Conservation (phyloP, 2,329 filamentous ascomycete genomes). For the Seiridium unicorne region DNA sequence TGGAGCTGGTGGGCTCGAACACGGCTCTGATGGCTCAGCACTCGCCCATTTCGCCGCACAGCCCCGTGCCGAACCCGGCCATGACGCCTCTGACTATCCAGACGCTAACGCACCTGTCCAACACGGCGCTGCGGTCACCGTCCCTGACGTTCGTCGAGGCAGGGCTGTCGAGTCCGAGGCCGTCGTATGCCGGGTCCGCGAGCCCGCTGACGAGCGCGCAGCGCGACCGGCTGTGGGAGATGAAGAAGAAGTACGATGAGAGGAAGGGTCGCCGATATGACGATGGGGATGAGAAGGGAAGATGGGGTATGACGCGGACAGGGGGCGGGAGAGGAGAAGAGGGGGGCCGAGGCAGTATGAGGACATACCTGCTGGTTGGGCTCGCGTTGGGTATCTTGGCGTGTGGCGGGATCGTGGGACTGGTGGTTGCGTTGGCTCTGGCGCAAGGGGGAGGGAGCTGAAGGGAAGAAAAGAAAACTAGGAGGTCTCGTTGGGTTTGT, state of each 20-base stretch:
- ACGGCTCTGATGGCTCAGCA: not conserved
- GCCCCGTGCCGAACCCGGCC: not conserved
- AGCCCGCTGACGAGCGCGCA: constrained; percentile 2
- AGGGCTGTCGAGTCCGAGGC: not conserved
- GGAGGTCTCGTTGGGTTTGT: too few species aligned
- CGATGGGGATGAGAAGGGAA: not conserved
- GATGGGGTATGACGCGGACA: not conserved
- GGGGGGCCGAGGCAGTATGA: not conserved
- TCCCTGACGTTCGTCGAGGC: not conserved
- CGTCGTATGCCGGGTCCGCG: not conserved
- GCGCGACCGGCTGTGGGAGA: constrained; percentile 4
- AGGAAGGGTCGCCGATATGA: not conserved
- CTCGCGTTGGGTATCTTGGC: not conserved
- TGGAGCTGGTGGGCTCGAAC: not conserved
- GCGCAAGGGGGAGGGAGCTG: not conserved
- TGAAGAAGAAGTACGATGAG: constrained; percentile 3
- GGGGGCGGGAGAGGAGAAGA: not conserved
- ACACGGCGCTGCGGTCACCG: not conserved
- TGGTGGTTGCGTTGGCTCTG: not conserved
- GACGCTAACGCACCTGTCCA: not conserved
- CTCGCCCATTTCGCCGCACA: not conserved
- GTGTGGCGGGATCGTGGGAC: not conserved
- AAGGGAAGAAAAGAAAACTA: not conserved
- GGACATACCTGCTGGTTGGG: not conserved
- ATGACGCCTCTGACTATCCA: not conserved